Evolutionary conservation across 208 protist genomes (phyloP), one percentile per base, ranked within the genome.

Genomic region (Trypanosoma vivax): DNA sequence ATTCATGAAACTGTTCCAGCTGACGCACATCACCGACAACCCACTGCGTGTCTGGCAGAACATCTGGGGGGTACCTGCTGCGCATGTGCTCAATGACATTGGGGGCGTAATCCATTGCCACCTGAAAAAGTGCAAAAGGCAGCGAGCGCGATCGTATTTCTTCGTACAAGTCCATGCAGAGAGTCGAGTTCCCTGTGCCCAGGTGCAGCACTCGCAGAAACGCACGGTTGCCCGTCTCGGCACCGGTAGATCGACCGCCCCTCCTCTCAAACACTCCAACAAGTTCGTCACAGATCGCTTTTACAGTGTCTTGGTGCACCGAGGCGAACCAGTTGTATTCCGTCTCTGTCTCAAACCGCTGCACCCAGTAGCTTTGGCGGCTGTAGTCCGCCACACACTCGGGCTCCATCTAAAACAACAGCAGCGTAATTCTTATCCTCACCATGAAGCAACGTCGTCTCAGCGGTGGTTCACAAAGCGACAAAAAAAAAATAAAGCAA

Each of bases 241-340:
- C 40, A 27, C 21, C 13, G 11, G 23, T 24, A 5, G 31, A 24
- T 30, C 33, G 18, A 31, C 35, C 33, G 37, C 46, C 18, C 28
- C 60, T 64, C 28, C 28, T 28, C 7, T 7, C 29, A 65, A 65
- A 74, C 11, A 79, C 71, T 2, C n/a, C 50, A 37, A 75, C 66
- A 5, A 92, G 40, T 34, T 56, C 41, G 9, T 65, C 59, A 48
- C 87, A 89, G 18, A 74, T 40, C 1, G 70, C 72, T 9, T 25
- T 43, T 0, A 93, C 70, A 47, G 65, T 70, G 10, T 53, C 58
- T 5, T 54, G 23, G 45, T 89, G 87, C 21, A 93, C 70, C 5
- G 86, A 84, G 0, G 73, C 53, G 38, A 93, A 93, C 86, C 86
- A 93, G 46, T 93, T 73, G 55, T 90, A 90, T 29, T 83, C 61